phyloP scores from a whole-genome alignment of 2,329 filamentous ascomycete genomes.

The Scedosporium boydii region DNA sequence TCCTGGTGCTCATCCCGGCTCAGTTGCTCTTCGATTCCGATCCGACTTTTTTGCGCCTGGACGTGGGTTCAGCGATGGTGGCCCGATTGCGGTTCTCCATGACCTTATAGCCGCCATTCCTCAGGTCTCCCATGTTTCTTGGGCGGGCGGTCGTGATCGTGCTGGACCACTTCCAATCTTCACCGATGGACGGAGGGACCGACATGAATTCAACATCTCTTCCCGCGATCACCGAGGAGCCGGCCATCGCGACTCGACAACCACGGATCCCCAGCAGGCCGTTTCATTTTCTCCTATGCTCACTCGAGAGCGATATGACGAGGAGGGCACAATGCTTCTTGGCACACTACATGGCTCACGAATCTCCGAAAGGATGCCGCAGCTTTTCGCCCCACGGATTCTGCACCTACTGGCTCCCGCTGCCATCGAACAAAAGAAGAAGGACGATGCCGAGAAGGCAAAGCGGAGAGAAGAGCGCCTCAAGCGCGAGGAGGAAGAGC shows the following conservation, averaged over 20 bases:
- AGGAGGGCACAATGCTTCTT: conserved; percentile 83
- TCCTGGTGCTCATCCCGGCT: conserved; percentile 32
- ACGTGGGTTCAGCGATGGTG: conserved; percentile 24
- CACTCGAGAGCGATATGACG: conserved; percentile 73
- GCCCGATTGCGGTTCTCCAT: conserved; percentile 45
- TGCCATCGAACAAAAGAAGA: conserved; percentile 72
- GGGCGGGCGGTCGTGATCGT: conserved; percentile 24
- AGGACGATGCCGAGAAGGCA: conserved; percentile 46
- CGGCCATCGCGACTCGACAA: conserved; percentile 33
- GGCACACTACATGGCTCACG: conserved; percentile 57
- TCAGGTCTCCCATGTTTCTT: conserved; percentile 7
- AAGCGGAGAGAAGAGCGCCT: conserved; percentile 57
- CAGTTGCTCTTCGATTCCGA: conserved; percentile 44
- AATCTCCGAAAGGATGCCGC: conserved; percentile 51
- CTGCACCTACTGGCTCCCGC: conserved; percentile 69
- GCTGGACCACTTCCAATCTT: conserved; percentile 44
- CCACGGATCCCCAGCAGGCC: conserved; percentile 60
- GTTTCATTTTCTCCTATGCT: conserved; percentile 63
- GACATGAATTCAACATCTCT: conserved; percentile 40
- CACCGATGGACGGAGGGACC: conserved; percentile 41
- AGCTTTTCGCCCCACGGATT: conserved; percentile 55
- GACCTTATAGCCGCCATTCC: conserved; percentile 48
- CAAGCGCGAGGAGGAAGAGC: conserved; percentile 61
- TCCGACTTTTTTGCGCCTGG: conserved; percentile 31
- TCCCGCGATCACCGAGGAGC: conserved; percentile 35